Conservation (phyloP, 129 eudicot genomes). For the Kitagawia praeruptora region DNA sequence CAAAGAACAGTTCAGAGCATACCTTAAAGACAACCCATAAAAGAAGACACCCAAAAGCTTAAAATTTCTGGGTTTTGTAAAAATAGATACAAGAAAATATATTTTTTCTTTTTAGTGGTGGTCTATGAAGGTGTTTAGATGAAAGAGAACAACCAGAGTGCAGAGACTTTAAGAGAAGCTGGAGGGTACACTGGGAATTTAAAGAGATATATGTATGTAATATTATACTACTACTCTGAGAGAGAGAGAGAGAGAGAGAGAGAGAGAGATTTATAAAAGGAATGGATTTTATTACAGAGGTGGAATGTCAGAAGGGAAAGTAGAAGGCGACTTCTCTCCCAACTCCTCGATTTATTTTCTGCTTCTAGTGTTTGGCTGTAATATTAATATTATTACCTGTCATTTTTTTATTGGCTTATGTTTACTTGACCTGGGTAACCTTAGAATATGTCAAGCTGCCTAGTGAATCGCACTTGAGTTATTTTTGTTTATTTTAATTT, state of each 20-base stretch:
- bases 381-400: slow-evolving; percentile 11
- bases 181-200: slow-evolving; percentile 23
- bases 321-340: slow-evolving; percentile 41
- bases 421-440: slow-evolving; percentile 19
- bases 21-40: slow-evolving; percentile 48
- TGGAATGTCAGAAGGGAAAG: slow-evolving; percentile 47
- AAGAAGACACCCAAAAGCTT: slow-evolving; percentile 3
- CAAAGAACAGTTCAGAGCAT: slow-evolving; percentile 10
- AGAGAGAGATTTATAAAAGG: not conserved
- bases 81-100: not conserved
- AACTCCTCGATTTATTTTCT: slow-evolving; percentile 32
- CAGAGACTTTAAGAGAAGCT: slow-evolving; percentile 12
- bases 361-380: slow-evolving; percentile 33
- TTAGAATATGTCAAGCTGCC: slow-evolving; percentile 4
- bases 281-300: slow-evolving; percentile 29
- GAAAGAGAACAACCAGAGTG: slow-evolving; percentile 8
- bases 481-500: not conserved
- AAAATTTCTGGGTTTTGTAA: slow-evolving; percentile 16
- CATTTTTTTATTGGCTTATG: slow-evolving; percentile 10
- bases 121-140: slow-evolving; percentile 15
- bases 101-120: slow-evolving; percentile 18
- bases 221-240: no score
- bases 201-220: not conserved
- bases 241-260: no score
- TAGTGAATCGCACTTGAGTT: not conserved